Evolutionary conservation across 371 early-diverging fungal species (phyloP), one percentile per base, ranked within the genome.

Genomic region (Syncephalastrum contaminatum): DNA sequence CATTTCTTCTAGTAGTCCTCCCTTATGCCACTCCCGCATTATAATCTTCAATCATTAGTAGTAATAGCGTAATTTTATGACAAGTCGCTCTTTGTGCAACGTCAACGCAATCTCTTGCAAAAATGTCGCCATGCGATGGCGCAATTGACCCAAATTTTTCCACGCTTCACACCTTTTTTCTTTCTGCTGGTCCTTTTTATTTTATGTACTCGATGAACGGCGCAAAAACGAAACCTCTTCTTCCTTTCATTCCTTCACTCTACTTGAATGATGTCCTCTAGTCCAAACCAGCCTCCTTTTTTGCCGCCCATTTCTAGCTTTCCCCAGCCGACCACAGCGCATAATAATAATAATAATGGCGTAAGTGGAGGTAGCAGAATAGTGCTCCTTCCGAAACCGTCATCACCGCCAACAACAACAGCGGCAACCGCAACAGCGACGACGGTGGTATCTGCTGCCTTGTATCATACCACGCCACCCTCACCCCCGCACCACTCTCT

Each of bases 231-330:
- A 13, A n/a, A 1, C 7, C 18, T 13, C 16, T 36, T 1, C 16
- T 50, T 4, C 10, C 24, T n/a, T 12, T 54, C 20, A 21, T 54
- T 20, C 16, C 46, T 8, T 45, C 30, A 24, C 2, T 6, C 16
- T 18, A 1, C 4, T 18, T 25, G n/a, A 22, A 43, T 43, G 20
- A 48, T 45, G 54, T 46, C 54, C 2, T 54, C 46, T 15, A 39
- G 25, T 12, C 54, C 25, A 18, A 21, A 6, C 24, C n/a, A 18
- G 15, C 56, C 51, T 48, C 43, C 52, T 24, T 25, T 50, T 4
- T 51, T 63, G 49, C 63, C 63, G 24, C 63, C 63, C 15, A 63
- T 63, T 19, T 45, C 55, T 20, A 39, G 51, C 18, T 48, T 62
- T 27, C 53, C 59, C 20, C 51, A 51, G 36, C 36, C 36, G 10